Evolutionary conservation across 2,329 filamentous ascomycete genomes (phyloP).

Genomic region (Fusarium torulosum): DNA sequence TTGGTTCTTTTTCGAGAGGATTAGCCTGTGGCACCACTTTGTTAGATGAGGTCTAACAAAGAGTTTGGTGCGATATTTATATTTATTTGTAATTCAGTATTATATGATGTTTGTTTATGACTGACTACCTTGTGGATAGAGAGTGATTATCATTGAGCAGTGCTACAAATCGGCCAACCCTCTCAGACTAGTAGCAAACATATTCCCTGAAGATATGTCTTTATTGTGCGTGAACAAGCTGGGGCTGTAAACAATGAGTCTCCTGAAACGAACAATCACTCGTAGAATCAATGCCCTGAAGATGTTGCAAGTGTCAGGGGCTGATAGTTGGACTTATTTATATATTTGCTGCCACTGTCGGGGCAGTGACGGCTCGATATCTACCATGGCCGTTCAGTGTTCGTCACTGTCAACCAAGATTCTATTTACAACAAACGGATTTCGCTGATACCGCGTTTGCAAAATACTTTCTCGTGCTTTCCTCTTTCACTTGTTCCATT

Average conservation of each 20-base stretch:
- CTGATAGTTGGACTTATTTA: neutral
- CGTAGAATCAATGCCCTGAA: no score
- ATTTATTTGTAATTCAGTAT: neutral
- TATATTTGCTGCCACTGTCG: neutral
- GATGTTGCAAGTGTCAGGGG: neutral
- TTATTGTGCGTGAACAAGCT: no score
- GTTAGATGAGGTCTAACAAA: conserved; percentile 26
- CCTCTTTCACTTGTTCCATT: neutral
- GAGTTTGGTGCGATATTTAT: conserved; percentile 1
- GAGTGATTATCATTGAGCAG: neutral
- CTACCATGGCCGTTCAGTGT: neutral
- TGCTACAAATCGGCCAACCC: neutral
- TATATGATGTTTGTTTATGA: neutral
- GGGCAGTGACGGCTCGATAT: neutral
- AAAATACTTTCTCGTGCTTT: neutral
- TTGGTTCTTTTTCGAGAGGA: conserved; percentile 24
- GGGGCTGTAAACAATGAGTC: neutral
- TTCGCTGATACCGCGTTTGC: neutral
- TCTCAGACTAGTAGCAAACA: no score
- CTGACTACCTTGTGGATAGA: neutral
- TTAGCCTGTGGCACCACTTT: conserved; percentile 16
- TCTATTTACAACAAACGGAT: conserved; percentile 17
- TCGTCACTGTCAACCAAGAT: conserved; percentile 1
- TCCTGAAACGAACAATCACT: neutral
- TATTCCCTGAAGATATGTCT: no score